These are phyloP conservation scores for Phoenix dactylifera DNA, from an alignment of 176 grass and related monocot genomes.

Conservation along the genomic window DNA sequence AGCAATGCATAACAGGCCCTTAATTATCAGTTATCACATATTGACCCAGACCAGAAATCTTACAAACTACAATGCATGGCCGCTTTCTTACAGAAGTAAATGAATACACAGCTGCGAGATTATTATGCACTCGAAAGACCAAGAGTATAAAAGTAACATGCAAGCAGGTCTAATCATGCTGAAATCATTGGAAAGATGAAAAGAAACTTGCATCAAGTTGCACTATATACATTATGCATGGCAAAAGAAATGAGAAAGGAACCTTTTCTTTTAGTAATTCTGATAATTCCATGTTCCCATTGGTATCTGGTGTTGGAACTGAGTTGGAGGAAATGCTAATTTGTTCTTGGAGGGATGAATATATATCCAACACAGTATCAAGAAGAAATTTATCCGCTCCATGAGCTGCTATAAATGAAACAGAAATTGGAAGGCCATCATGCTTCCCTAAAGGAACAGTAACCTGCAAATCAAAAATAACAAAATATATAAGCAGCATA, in stretches of 20 bases:
- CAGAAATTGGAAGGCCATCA: constrained; percentile 50
- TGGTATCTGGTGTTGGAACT: constrained; percentile 33
- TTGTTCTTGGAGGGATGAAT: constrained; percentile 71
- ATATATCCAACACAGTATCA: constrained; percentile 44
- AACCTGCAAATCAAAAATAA: constrained; percentile 31
- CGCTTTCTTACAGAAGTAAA: no score
- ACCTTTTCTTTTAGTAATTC: constrained; percentile 96
- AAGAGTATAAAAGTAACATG: no score
- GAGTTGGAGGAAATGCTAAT: constrained; percentile 55
- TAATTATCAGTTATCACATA: no score
- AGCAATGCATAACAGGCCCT: no score
- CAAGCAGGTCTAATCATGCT: no score
- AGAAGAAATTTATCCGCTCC: constrained; percentile 85
- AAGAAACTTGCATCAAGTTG: no score
- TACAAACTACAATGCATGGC: no score
- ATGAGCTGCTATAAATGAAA: constrained; percentile 84
- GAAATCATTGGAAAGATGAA: no score
- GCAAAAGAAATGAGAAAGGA: not conserved
- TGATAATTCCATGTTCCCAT: constrained; percentile 43
- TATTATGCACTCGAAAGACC: no score
- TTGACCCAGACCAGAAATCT: no score
- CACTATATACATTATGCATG: no score
- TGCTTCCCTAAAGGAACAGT: constrained; percentile 68
- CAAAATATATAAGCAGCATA: not conserved
- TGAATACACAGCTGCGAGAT: no score